Percentiles rank a stretch among this genome's conserved stretches.
Conservation (phyloP, 306 rosid genomes). For the Prosopis cineraria region DNA sequence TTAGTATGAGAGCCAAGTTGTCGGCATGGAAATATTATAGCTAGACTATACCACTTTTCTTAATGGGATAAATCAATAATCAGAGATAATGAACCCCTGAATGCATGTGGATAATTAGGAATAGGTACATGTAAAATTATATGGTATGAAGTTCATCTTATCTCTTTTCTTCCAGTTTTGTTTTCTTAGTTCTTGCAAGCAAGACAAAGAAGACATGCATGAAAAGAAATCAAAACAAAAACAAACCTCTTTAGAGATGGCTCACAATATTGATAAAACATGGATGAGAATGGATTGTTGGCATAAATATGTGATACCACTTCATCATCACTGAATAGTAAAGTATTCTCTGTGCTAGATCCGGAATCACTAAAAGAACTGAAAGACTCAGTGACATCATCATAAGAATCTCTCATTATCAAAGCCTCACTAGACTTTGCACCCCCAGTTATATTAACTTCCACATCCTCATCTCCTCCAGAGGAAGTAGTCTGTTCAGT, state of each 20-base stretch:
- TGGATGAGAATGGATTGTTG: slow-evolving; percentile 34
- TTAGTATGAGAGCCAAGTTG: no score
- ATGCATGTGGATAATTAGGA: not conserved
- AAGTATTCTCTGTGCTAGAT: slow-evolving; percentile 50
- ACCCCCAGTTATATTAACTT: slow-evolving; percentile 49
- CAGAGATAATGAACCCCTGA: not conserved
- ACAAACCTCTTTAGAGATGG: slow-evolving; percentile 52
- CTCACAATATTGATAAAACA: slow-evolving; percentile 36
- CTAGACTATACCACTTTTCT: not conserved
- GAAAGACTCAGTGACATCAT: slow-evolving; percentile 54
- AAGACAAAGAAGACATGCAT: not conserved
- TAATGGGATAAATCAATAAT: not conserved
- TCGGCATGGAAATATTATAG: no score
- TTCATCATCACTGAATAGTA: slow-evolving; percentile 52
- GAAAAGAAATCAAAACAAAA: slow-evolving; percentile 24
- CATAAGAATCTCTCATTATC: slow-evolving; percentile 36
- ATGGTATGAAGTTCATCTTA: not conserved
- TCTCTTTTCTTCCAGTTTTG: not conserved
- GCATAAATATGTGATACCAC: slow-evolving; percentile 49
- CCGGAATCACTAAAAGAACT: slow-evolving; percentile 79
- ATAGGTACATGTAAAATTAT: not conserved
- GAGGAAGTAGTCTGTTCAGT: slow-evolving; percentile 31
- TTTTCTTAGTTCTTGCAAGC: not conserved
- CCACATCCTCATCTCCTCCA: slow-evolving; percentile 44
- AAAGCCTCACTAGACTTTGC: slow-evolving; percentile 35